Evolutionary conservation across 1,284 basidiomycete species (phyloP).

Genomic region (Afroboletus lepidellus): DNA sequence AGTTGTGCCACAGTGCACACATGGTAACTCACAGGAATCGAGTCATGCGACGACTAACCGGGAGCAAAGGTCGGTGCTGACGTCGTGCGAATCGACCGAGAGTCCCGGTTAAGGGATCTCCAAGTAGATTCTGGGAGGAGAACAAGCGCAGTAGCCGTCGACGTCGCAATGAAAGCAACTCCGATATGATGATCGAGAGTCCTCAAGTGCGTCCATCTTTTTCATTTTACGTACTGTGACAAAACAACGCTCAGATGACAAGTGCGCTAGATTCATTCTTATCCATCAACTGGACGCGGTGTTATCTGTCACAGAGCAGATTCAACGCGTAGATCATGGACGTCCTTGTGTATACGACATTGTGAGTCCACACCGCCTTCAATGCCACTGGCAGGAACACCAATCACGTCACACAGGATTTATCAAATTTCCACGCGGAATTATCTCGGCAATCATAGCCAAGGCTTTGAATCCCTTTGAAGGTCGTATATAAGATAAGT

Average conservation of each 20-base stretch:
- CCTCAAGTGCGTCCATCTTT: not conserved
- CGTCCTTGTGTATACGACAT: not conserved
- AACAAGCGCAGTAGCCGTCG: not conserved
- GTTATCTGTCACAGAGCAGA: not conserved
- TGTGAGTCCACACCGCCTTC: not conserved
- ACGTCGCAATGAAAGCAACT: not conserved
- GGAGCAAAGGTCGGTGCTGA: not conserved
- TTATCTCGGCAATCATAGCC: not conserved
- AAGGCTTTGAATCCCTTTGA: not conserved
- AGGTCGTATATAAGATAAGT: slow-evolving; percentile 7
- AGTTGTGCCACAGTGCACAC: too few relatives aligned
- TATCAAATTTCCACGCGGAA: not conserved
- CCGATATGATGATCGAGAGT: not conserved
- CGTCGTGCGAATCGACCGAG: not conserved
- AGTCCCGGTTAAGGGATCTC: not conserved
- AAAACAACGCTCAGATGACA: not conserved
- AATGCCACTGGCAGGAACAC: not conserved
- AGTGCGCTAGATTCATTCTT: not conserved
- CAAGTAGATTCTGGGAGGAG: not conserved
- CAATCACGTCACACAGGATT: not conserved
- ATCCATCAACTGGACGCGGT: not conserved
- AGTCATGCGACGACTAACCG: too few relatives aligned
- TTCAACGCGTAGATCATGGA: slow-evolving; percentile 3
- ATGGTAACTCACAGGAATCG: too few relatives aligned
- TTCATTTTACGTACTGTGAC: not conserved